phyloP scores from a whole-genome alignment of 176 grass and related monocot genomes.

The Miscanthus lutarioriparius region DNA sequence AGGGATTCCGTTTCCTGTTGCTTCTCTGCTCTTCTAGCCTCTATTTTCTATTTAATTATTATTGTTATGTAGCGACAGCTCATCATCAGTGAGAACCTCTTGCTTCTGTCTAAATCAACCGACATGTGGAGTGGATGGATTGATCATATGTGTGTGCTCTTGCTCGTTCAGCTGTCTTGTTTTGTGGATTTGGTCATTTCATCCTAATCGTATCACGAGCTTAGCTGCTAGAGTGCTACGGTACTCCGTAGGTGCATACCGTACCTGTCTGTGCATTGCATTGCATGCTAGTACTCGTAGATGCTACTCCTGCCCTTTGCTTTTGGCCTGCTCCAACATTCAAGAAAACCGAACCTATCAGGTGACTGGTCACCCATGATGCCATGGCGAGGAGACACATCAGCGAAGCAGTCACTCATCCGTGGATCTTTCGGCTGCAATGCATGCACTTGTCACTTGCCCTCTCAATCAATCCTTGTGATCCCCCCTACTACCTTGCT shows the following conservation, averaged over 20 bases:
- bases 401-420: too few relatives aligned
- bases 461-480: not conserved
- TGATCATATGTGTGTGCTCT: not conserved
- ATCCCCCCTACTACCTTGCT: not conserved
- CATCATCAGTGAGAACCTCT: not conserved
- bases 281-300: too few relatives aligned
- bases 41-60: conserved; percentile 13
- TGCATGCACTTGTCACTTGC: not conserved
- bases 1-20: not conserved
- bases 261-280: too few relatives aligned
- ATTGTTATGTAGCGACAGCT: conserved; percentile 11
- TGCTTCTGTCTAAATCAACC: not conserved
- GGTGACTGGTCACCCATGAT: not conserved
- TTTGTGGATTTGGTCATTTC: too few relatives aligned
- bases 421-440: too few relatives aligned
- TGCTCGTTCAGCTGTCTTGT: not conserved
- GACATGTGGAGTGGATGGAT: not conserved
- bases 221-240: too few relatives aligned
- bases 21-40: not conserved
- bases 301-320: not conserved
- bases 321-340: not conserved
- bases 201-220: not conserved
- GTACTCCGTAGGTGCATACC: too few relatives aligned
- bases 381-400: not conserved
- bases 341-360: not conserved